Evolutionary conservation across 164 flowering plant genomes (phyloP), one percentile per base, ranked within the genome.

Genomic region (Pachysandra terminalis): DNA sequence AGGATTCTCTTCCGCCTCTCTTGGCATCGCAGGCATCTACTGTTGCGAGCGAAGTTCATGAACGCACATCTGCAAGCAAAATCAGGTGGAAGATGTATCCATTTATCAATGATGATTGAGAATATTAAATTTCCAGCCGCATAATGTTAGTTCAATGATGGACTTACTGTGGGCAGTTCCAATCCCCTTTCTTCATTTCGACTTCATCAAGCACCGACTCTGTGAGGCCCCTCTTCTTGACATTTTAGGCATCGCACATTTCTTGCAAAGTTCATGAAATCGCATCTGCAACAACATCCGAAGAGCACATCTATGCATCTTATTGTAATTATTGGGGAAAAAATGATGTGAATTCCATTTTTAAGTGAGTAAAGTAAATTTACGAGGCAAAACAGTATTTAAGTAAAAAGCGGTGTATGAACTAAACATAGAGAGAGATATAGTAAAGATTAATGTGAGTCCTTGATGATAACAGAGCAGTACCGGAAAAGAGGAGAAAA

Each of bases 41-140:
- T 83, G 45, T 90, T 94, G 80, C 87, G 89, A 62, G 96, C 82
- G 69, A 90, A 94, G 63, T 94, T 94, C 94, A 90, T 82, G 80
- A 82, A 88, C 19, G 63, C 71, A 77, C 97, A 94, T 74, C 98
- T 91, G 71, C 68, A 69, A 9, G 64, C 3, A 63, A 58, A 74
- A 71, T 10, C n/a, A 9, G 32, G 19, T 13, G 10, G 48, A 62
- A 27, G 28, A 28, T 16, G 26, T 10, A 27, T 55, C 21, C 27
- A 23, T 24, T 35, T 19, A 23, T 21, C 24, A 55, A 22, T 22
- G 27, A 32, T 32, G 37, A 32, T 32, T 32, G 7, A 32, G 37
- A 32, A 32, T 32, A 16, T 17, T 16, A 26, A 5, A 26, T 13
- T 4, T 24, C 15, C n/a, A 27, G 8, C 61, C 26, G 26, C n/a